Base-by-base conservation (phyloP, 176 grass and related monocot species). In the Elaeis guineensis region DNA sequence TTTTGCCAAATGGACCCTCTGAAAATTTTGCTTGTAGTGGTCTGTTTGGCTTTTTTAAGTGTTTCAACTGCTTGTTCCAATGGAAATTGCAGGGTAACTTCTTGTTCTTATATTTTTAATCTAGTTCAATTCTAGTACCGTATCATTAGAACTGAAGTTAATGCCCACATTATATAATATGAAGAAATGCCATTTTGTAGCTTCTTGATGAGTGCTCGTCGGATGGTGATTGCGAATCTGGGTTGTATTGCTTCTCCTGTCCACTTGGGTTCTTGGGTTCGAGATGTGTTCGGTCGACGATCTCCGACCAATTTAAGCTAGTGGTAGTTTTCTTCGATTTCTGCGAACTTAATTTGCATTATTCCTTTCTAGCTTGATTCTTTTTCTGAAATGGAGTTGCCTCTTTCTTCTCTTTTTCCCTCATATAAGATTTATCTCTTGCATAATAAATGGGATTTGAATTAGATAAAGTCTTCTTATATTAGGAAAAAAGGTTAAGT, bases 191-290 rank as follows among this genome's bases (percentile, higher is more conserved):
- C 35, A 44, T 44, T 0, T 12, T 51, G 59, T 70, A 96, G 92
- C 16, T 90, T 1, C 79, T 78, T 26, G 80, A 78, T 19, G 39
- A 28, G n/a, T 96, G 92, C 74, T 84, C 80, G 2, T 57, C 78
- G 25, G 44, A 20, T 16, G 21, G 63, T 17, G 86, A 90, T 72
- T 96, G 92, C 77, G 75, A 57, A 57, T 52, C 69, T 16, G 92
- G 92, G 50, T 75, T 90, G 83, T 96, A 85, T 77, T 96, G 92
- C 87, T 96, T 88, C 80, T 62, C 90, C 44, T 96, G 92, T 75
- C 4, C 51, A 50, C 67, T 72, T 19, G 61, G 81, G 69, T 17
- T 96, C 65, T 64, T 58, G 24, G 83, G 78, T 69, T 76, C 80
- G 16, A 82, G 66, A 63, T 96, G 92, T 65, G 78, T 96, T 25